phyloP scores from a whole-genome alignment of 257 asterid genomes.

The Verbena officinalis region DNA sequence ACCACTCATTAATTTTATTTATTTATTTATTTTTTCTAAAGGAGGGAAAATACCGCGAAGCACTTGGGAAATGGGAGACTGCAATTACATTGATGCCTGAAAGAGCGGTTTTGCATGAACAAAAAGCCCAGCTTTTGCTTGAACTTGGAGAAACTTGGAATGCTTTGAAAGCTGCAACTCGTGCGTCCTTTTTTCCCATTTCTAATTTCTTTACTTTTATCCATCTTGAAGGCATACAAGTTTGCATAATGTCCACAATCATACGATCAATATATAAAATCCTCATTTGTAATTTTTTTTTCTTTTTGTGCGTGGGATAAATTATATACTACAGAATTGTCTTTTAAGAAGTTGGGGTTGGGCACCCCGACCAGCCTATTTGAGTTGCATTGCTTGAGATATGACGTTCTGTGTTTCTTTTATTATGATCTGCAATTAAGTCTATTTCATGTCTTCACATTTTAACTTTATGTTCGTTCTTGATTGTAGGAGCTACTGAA shows the following conservation, averaged over 20 bases:
- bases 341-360: too few species aligned
- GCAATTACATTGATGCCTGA: conserved; percentile 74
- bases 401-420: background rate
- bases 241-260: background rate
- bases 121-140: conserved; percentile 85
- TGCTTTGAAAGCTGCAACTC: conserved; percentile 81
- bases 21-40: conserved; percentile 39
- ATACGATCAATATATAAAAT: background rate
- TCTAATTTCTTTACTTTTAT: background rate
- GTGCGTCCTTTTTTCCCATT: conserved; percentile 42
- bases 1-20: background rate
- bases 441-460: background rate
- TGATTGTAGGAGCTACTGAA: conserved; percentile 76
- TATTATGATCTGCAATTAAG: background rate
- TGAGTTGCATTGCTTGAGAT: conserved; percentile 2
- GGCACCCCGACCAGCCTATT: background rate
- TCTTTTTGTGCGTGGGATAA: background rate
- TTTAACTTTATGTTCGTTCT: conserved; percentile 28
- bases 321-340: too few species aligned
- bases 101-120: conserved; percentile 80
- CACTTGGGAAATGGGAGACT: conserved; percentile 92
- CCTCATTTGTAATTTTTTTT: background rate
- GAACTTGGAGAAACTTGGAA: conserved; percentile 92
- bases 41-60: conserved; percentile 79
- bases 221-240: conserved; percentile 2